Evolutionary conservation across 306 rosid species (phyloP), one percentile per base, ranked within the genome.

Genomic region (Rosa rugosa): DNA sequence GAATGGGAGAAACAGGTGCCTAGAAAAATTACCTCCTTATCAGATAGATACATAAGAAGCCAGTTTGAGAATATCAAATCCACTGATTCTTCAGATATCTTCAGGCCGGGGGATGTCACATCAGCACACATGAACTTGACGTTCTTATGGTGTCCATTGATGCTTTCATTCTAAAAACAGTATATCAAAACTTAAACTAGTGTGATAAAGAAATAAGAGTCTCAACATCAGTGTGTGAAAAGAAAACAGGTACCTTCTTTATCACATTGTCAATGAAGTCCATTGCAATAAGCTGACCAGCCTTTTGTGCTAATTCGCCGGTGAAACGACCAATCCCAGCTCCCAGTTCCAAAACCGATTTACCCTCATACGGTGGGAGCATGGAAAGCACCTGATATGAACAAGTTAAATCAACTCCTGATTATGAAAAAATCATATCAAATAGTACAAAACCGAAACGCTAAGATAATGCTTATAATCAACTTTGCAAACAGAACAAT

Each of bases 301-400:
- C 94, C 73, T 89, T 91, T 72, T 82, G 85, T 62, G 98, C 98
- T 76, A 95, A 79, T 76, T 91, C 97, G 36, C 96, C 92, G 2
- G 98, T 95, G 80, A 95, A 95, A 60, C 99, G 91, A 72, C 99
- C 99, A 34, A 95, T 95, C 67, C 99, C 99, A 0, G 99, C 99
- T 83, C 99, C 99, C 41, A 95, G 90, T 84, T 95, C 98, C 63
- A 95, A 2, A 38, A 95, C 90, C 1, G 97, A 88, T 71, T 95
- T 90, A 8, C 99, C 99, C 78, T 95, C 97, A 31, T 81, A 91
- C 4, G 83, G 22, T 0, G 99, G 99, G 22, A 95, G 91, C 45
- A 90, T 76, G 41, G 96, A 90, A 47, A 95, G 90, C 45, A 95
- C 96, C 99, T 95, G 50, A 75, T 18, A 31, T 1, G 57, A 75